Evolutionary conservation across 2,329 filamentous ascomycete genomes (phyloP).

Genomic region (Diaporthe aspalathi): DNA sequence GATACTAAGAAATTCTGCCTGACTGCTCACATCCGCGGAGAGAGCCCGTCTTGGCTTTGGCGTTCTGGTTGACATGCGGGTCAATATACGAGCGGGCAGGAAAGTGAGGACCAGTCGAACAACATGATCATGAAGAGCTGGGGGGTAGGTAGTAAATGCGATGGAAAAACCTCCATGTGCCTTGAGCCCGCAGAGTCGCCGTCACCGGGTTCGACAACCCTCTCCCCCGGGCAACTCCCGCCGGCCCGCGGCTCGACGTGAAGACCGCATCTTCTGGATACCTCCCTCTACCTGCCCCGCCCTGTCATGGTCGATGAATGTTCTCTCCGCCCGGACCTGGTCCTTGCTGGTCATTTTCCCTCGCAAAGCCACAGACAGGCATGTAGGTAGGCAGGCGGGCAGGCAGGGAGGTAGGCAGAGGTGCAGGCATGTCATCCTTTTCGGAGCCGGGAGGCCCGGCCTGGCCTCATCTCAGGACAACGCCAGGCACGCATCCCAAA

Average conservation of each 20-base stretch:
- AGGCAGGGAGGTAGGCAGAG: background rate
- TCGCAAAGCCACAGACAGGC: background rate
- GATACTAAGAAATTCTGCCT: no score
- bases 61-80: background rate
- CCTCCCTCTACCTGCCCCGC: background rate
- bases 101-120: background rate
- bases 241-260: background rate
- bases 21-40: background rate
- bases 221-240: no score
- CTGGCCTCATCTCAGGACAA: slow-evolving; percentile 14
- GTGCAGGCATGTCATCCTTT: background rate
- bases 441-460: background rate
- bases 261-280: background rate
- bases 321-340: background rate
- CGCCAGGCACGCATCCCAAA: background rate
- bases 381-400: no score
- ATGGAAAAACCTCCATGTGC: no score
- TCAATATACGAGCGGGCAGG: background rate
- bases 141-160: no score
- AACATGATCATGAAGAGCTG: background rate
- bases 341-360: background rate
- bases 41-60: background rate
- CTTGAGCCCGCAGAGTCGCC: no score
- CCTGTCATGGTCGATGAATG: background rate
- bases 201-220: background rate